These are phyloP conservation scores for Calvatia gigantea DNA, from an alignment of 768 basidiomycete species.

Conservation along the genomic window DNA sequence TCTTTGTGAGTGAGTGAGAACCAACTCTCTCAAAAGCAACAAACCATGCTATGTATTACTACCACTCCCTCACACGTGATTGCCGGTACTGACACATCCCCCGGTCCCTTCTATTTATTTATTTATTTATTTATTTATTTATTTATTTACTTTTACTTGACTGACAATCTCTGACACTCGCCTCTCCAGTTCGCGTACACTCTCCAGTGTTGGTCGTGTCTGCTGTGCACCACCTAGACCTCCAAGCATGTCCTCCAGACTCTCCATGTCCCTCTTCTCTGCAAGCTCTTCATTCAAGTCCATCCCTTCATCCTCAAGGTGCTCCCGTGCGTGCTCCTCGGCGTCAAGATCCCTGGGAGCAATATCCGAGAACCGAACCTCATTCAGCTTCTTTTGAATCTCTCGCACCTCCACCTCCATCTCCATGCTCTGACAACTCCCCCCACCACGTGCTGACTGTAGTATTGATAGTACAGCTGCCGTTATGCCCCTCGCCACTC, in stretches of 20 bases:
- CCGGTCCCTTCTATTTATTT: neutral
- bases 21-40: too few species aligned
- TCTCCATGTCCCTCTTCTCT: slow-evolving; percentile 50
- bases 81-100: neutral
- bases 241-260: slow-evolving; percentile 34
- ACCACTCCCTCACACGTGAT: neutral
- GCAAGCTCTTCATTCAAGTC: slow-evolving; percentile 39
- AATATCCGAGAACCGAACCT: slow-evolving; percentile 67
- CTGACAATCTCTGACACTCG: neutral
- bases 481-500: slow-evolving; percentile 68
- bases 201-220: slow-evolving; percentile 23
- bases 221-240: slow-evolving; percentile 24
- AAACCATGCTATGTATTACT: too few species aligned
- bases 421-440: slow-evolving; percentile 15
- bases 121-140: slow-evolving; percentile 8
- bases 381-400: slow-evolving; percentile 52
- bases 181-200: neutral
- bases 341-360: slow-evolving; percentile 76
- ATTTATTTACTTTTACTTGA: slow-evolving; percentile 3
- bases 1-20: neutral
- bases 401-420: slow-evolving; percentile 44
- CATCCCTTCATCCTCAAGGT: slow-evolving; percentile 38
- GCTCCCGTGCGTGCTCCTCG: slow-evolving; percentile 69
- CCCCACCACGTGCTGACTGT: slow-evolving; percentile 21
- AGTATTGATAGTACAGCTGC: slow-evolving; percentile 63